Evolutionary conservation across 2,329 filamentous ascomycete genomes (phyloP), one percentile per base, ranked within the genome.

Genomic region (Monilinia laxa): DNA sequence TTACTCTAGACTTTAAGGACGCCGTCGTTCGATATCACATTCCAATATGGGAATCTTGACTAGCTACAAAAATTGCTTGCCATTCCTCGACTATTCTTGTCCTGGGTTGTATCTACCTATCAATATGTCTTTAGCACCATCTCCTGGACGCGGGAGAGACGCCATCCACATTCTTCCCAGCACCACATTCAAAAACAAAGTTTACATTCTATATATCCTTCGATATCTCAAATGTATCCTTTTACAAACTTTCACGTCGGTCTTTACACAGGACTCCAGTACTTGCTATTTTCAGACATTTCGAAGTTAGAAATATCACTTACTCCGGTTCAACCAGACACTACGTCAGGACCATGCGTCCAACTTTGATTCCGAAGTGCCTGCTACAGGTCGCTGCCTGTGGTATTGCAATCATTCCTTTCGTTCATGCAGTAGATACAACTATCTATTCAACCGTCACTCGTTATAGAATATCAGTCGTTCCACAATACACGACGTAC

Each of bases 311-410:
- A 45, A 53, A 60, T 65, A 65, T 60, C 25, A 52, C 16, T 25
- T 62, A 38, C 52, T 51, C 7, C 25, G 54, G 55, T 53, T 65
- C 45, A 12, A 4, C 47, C 49, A 65, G 55, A 54, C 25, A 53
- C 58, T 51, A 62, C 58, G 58, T 62, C 58, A 53, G 64, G 64
- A 65, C 64, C 23, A 65, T 65, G 64, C 64, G 55, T 65, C 55
- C 55, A 23, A 28, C 38, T 65, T 60, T 55, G 45, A 51, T 65
- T 53, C 57, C 56, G 16, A 47, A 28, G 45, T 51, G 42, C 55
- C 55, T 65, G 35, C 55, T 62, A 47, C 55, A 59, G 52, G 47
- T 65, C 4, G 55, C 51, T 35, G 64, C 47, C 25, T 65, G 20
- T 49, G 31, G 55, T 51, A 65, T 65, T 28, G 54, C 55, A 53